These are phyloP conservation scores for Volvox carteri DNA, from an alignment of 163 green algal genomes.

Conservation along the genomic window DNA sequence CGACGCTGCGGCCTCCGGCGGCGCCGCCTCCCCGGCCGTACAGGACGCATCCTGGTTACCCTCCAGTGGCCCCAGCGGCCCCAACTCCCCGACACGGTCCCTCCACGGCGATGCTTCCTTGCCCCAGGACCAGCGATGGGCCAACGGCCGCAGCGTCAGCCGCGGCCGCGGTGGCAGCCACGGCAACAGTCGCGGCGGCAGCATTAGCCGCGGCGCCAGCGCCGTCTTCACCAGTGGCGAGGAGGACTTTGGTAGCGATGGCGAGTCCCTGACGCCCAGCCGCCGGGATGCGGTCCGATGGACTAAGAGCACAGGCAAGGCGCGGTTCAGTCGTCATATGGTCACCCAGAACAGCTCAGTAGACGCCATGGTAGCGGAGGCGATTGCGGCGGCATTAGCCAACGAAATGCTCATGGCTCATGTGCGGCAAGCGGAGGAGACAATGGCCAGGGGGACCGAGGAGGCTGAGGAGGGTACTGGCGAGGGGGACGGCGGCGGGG, in stretches of 20 bases:
- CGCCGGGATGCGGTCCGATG: neutral
- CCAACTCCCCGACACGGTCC: neutral
- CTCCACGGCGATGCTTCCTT: neutral
- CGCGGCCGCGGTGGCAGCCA: neutral
- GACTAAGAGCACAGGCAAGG: conserved; percentile 38
- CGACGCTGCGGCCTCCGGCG: neutral
- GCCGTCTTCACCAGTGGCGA: neutral
- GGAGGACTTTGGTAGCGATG: neutral
- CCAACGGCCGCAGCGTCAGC: too few species aligned
- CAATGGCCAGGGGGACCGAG: neutral
- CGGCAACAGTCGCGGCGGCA: neutral
- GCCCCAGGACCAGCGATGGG: neutral
- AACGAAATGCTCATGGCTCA: neutral
- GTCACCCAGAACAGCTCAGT: conserved; percentile 16
- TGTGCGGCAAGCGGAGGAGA: neutral
- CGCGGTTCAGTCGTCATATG: conserved; percentile 14
- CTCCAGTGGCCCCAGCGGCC: neutral
- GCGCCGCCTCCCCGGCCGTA: neutral
- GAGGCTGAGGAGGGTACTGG: neutral
- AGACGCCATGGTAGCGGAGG: conserved; percentile 43
- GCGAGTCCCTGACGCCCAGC: neutral
- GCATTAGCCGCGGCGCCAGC: neutral
- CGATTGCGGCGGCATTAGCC: neutral
- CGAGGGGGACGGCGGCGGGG: neutral
- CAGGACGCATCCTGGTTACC: neutral